These are phyloP conservation scores for Gossypium ekmanianum DNA, from an alignment of 345 rosid species.

Conservation along the genomic window DNA sequence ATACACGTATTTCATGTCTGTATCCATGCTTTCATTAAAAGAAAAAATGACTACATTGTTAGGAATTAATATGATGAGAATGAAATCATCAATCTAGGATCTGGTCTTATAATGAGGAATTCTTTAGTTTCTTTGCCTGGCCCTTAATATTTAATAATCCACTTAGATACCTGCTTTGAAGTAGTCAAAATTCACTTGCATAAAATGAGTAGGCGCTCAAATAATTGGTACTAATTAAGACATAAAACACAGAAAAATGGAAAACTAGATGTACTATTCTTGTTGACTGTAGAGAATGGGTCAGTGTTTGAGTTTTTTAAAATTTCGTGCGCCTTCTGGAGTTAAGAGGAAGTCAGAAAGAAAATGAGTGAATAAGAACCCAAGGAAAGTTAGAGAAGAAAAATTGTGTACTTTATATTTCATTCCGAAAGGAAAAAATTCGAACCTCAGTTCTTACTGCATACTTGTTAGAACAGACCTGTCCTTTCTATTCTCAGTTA, in stretches of 20 bases:
- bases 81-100: neutral
- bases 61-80: neutral
- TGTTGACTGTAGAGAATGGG: neutral
- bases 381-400: neutral
- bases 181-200: neutral
- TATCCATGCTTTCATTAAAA: neutral
- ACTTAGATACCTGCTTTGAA: neutral
- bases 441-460: neutral
- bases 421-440: neutral
- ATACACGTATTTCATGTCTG: neutral
- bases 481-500: neutral
- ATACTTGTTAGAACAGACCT: conserved; percentile 2
- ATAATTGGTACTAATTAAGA: neutral
- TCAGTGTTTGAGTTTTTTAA: neutral
- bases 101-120: neutral
- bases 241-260: neutral
- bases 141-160: neutral
- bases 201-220: neutral
- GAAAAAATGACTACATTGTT: neutral
- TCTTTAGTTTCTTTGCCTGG: neutral
- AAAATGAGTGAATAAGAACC: neutral
- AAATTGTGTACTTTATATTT: neutral
- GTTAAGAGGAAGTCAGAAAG: neutral
- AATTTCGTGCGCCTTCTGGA: neutral
- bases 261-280: neutral